Conservation (phyloP, 345 rosid species). For the Microcos paniculata region DNA sequence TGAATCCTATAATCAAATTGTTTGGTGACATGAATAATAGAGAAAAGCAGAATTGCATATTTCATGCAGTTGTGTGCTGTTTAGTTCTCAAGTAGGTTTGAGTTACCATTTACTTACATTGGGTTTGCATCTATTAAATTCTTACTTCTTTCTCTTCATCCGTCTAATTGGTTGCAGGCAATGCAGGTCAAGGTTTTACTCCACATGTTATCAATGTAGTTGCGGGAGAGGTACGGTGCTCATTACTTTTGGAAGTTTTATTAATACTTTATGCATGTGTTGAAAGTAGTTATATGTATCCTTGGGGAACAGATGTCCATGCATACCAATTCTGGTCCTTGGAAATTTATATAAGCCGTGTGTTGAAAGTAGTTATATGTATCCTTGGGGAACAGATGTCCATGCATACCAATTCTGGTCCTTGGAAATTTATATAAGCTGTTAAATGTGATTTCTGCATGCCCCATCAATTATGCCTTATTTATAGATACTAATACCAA, state of each 20-base stretch:
- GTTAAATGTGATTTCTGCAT: too few relatives aligned
- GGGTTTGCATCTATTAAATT: neutral
- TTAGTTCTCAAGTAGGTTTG: neutral
- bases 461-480: neutral
- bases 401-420: neutral
- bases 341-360: neutral
- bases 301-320: neutral
- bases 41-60: neutral
- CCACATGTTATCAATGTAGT: constrained; percentile 70
- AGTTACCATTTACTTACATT: neutral
- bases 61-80: neutral
- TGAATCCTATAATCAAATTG: too few relatives aligned
- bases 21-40: too few relatives aligned
- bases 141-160: constrained; percentile 3
- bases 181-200: constrained; percentile 70
- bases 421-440: neutral
- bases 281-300: neutral
- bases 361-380: neutral
- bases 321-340: neutral
- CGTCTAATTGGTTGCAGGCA: constrained; percentile 48
- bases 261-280: neutral
- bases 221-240: constrained; percentile 75
- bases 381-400: neutral
- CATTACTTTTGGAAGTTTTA: neutral
- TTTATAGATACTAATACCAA: neutral